Evolutionary conservation across 1,139 yeast genomes (phyloP), one percentile per base, ranked within the genome.

Genomic region (Blastobotrys aristatus): DNA sequence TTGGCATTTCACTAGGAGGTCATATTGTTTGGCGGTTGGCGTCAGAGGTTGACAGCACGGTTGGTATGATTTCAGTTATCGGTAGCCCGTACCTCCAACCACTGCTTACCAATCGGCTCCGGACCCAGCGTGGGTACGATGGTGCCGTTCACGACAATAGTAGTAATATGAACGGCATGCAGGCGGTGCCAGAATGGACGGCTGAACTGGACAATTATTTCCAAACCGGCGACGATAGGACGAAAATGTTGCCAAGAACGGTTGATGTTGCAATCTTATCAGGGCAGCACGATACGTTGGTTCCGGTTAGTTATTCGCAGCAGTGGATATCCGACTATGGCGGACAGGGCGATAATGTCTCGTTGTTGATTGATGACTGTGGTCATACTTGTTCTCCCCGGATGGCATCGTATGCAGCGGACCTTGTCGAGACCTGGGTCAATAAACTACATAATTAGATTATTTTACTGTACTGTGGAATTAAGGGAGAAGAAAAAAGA

Each of bases 1-100:
- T 74, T 29, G 88, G 88, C 2, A 71, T 71, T 44, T 80, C 86
- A 0, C 67, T 80, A 52, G 87, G 88, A 1, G 88, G 79, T 0
- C 85, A 82, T 61, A 66, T 74, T 10, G 67, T 74, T 22, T 76
- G 79, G 62, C 64, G 82, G 45, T 59, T 36, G 32, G 61, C 51
- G 66, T 65, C 51, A 79, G 29, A 20, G n/a, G 24, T 14, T 4
- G 20, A 68, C 2, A 52, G 62, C 33, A 72, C 74, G 2, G 63
- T 66, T 14, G 67, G 68, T 16, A 64, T 74, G 38, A 70, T 72
- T 40, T 80, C 82, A 1, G 70, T 76, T 21, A 66, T 77, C 44
- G 82, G 80, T 1, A 67, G 72, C 45, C 63, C 68, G 40, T 78
- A 76, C 47, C 59, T 46, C 11, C 21, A 29, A 17, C 42, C 43